These are phyloP conservation scores for Rickenella mellea DNA, from an alignment of 768 basidiomycete species.

Conservation along the genomic window DNA sequence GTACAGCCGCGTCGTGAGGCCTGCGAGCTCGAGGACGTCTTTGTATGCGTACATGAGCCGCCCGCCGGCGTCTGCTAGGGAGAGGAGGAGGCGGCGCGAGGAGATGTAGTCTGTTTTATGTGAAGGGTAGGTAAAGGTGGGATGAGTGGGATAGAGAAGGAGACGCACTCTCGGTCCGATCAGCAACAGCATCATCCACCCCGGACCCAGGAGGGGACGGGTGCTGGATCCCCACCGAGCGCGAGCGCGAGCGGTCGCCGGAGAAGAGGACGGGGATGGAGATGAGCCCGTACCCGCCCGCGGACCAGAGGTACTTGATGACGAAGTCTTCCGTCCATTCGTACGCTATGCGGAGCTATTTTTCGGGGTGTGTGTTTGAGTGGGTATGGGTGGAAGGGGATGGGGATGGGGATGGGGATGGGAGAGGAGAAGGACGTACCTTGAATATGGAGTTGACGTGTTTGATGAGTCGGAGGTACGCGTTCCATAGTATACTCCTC, in stretches of 20 bases:
- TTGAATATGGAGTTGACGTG: conserved; percentile 92
- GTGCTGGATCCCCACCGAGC: conserved; percentile 19
- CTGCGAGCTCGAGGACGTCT: conserved; percentile 90
- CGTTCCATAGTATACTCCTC: conserved; percentile 66
- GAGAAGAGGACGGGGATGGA: conserved; percentile 81
- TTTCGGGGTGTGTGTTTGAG: background rate
- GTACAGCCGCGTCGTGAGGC: conserved; percentile 85
- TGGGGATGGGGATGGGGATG: background rate
- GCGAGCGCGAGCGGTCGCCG: conserved; percentile 50
- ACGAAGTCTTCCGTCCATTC: conserved; percentile 97
- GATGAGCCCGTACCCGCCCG: conserved; percentile 84
- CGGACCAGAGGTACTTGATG: conserved; percentile 94
- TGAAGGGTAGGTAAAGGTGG: background rate
- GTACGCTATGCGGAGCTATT: conserved; percentile 78
- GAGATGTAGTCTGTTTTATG: conserved; percentile 72
- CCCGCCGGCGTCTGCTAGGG: conserved; percentile 94
- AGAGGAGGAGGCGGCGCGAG: conserved; percentile 81
- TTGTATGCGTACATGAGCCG: conserved; percentile 96
- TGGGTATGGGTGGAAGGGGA: background rate
- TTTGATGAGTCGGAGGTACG: conserved; percentile 73
- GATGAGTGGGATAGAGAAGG: background rate
- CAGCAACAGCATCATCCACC: conserved; percentile 29
- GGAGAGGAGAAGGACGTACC: conserved; percentile 25
- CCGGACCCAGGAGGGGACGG: background rate
- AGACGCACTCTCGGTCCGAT: conserved; percentile 38